Percentiles rank a stretch among this genome's conserved stretches.
Evolutionary conservation across 768 basidiomycete species (phyloP).

Genomic region (Coprinellus aureogranulatus): DNA sequence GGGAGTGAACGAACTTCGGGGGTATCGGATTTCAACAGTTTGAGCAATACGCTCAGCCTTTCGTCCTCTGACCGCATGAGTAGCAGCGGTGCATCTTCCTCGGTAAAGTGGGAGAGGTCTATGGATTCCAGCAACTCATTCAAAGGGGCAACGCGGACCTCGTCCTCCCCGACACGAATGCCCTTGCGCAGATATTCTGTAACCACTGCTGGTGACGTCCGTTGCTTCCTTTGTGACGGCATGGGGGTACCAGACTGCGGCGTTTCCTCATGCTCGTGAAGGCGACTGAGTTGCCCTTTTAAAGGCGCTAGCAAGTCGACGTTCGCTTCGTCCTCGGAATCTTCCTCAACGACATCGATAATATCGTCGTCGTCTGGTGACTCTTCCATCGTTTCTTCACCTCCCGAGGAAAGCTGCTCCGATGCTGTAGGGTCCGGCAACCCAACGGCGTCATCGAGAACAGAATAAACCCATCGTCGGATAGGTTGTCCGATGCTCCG

Average conservation of each 20-base stretch:
- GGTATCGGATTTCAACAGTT: conserved; percentile 53
- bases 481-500: conserved; percentile 62
- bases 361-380: conserved; percentile 57
- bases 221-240: conserved; percentile 26
- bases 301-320: conserved; percentile 66
- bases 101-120: conserved; percentile 30
- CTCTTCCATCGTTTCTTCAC: conserved; percentile 15
- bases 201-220: conserved; percentile 25
- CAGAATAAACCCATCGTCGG: conserved; percentile 62
- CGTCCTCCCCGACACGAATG: conserved; percentile 58
- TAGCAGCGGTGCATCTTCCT: conserved; percentile 39
- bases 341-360: conserved; percentile 65
- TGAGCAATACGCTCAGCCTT: conserved; percentile 55
- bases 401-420: neutral
- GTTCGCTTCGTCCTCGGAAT: conserved; percentile 47
- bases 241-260: conserved; percentile 32
- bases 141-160: conserved; percentile 50
- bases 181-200: conserved; percentile 71
- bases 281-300: conserved; percentile 61
- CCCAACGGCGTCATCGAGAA: conserved; percentile 67
- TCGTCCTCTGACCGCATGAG: conserved; percentile 48
- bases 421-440: conserved; percentile 35
- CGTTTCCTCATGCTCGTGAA: conserved; percentile 41
- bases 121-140: conserved; percentile 44
- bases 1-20: conserved; percentile 46